Evolutionary conservation across 2,329 filamentous ascomycete genomes (phyloP).

Genomic region (Colletotrichum gloeosporioides): DNA sequence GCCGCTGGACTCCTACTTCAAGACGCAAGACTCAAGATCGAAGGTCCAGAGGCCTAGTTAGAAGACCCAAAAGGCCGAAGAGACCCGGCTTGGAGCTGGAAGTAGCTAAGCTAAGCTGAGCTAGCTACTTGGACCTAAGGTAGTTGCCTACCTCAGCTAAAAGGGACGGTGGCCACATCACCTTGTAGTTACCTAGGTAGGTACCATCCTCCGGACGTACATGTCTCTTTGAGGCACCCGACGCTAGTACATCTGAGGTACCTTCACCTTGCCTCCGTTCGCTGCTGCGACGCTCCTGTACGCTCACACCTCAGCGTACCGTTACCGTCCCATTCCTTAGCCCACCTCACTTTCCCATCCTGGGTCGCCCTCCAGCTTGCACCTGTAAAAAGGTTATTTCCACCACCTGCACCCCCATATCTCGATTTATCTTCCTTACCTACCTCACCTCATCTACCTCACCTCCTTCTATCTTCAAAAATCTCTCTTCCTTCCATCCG

Average conservation of each 20-base stretch:
- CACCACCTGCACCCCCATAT: slow-evolving; percentile 26
- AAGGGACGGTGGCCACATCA: not conserved
- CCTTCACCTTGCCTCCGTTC: not conserved
- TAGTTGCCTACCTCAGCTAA: not conserved
- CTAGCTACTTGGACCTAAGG: not conserved
- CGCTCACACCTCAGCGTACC: not conserved
- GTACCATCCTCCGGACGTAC: not conserved
- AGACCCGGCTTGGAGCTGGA: not conserved
- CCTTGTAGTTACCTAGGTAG: not conserved
- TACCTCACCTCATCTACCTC: slow-evolving; percentile 7
- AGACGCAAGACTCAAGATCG: not conserved
- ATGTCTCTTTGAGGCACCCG: not conserved
- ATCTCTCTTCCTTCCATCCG: slow-evolving; percentile 19
- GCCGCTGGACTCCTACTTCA: not conserved
- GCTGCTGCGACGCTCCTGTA: not conserved
- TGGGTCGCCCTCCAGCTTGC: slow-evolving; percentile 42
- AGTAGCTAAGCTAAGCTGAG: not conserved
- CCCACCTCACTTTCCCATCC: slow-evolving; percentile 26
- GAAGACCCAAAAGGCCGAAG: not conserved
- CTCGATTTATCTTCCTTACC: not conserved
- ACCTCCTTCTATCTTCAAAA: slow-evolving; percentile 1
- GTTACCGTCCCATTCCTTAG: not conserved
- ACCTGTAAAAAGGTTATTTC: slow-evolving; percentile 43
- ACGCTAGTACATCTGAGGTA: not conserved
- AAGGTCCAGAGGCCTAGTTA: not conserved